Conservation (phyloP, 257 asterid species). For the Craterostigma plantagineum region DNA sequence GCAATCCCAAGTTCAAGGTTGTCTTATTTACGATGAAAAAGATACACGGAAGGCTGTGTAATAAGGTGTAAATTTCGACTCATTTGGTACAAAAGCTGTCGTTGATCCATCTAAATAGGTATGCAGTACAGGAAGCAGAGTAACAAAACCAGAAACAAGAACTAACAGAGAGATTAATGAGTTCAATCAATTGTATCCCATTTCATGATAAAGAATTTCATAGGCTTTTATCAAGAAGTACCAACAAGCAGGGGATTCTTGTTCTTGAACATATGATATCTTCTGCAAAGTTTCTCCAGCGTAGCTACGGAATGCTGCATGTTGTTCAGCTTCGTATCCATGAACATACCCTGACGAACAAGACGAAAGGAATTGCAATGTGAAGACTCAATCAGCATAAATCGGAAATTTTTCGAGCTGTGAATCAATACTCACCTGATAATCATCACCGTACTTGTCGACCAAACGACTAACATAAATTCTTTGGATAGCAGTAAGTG, state of each 20-base stretch:
- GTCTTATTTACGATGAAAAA: no score
- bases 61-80: no score
- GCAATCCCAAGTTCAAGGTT: no score
- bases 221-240: conserved; percentile 6
- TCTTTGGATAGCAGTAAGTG: conserved; percentile 68
- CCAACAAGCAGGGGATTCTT: conserved; percentile 52
- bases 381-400: neutral
- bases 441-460: conserved; percentile 70
- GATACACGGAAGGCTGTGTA: no score
- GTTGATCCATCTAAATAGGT: no score
- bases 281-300: conserved; percentile 62
- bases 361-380: conserved; percentile 8
- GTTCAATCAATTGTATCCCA: no score
- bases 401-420: neutral
- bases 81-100: no score
- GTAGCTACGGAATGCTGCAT: conserved; percentile 86
- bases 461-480: conserved; percentile 42
- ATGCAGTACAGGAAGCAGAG: no score
- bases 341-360: conserved; percentile 72
- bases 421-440: conserved; percentile 24
- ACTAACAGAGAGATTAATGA: no score
- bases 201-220: neutral
- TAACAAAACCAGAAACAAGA: no score
- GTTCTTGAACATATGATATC: conserved; percentile 42
- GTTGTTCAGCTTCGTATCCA: conserved; percentile 68